A percentile compares a stretch with the other conserved stretches of the same genome.
Evolutionary conservation across 1,284 basidiomycete species (phyloP).

Genomic region (Fomitopsis betulina): DNA sequence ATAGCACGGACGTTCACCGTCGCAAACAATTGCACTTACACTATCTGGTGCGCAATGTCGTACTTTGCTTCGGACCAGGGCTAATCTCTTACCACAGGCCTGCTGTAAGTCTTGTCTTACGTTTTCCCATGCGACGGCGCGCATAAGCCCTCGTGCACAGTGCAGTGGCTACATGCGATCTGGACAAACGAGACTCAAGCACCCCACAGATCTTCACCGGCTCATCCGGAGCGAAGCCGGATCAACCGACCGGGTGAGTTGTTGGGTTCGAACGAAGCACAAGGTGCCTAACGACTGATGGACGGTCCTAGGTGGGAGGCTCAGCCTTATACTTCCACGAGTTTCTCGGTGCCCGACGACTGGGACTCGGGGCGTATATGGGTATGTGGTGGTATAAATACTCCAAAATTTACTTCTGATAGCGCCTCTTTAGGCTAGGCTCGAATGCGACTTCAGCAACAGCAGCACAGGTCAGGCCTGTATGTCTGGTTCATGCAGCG

Average conservation of each 20-base stretch:
- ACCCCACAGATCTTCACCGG: slow-evolving; percentile 23
- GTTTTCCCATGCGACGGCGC: background rate
- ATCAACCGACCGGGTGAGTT: slow-evolving; percentile 24
- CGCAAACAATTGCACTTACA: slow-evolving; percentile 29
- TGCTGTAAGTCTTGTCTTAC: slow-evolving; percentile 16
- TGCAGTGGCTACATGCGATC: background rate
- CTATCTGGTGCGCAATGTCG: slow-evolving; percentile 26
- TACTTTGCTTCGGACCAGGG: background rate
- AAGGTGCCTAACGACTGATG: background rate
- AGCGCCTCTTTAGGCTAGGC: slow-evolving; percentile 20
- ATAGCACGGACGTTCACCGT: slow-evolving; percentile 26
- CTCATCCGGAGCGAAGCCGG: slow-evolving; percentile 17
- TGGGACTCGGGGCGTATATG: slow-evolving; percentile 37
- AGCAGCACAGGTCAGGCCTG: slow-evolving; percentile 34
- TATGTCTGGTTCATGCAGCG: slow-evolving; percentile 39
- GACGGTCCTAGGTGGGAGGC: slow-evolving; percentile 28
- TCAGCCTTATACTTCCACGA: slow-evolving; percentile 23
- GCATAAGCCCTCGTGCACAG: slow-evolving; percentile 2
- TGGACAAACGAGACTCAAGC: background rate
- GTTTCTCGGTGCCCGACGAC: slow-evolving; percentile 32
- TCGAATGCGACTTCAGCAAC: slow-evolving; percentile 38
- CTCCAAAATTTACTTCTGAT: background rate
- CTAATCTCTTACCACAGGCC: slow-evolving; percentile 17
- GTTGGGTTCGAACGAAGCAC: too few species aligned
- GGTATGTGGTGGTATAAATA: slow-evolving; percentile 15